phyloP scores from a whole-genome alignment of 352 stramenopile genomes.

The Elongisporangium undulatum region DNA sequence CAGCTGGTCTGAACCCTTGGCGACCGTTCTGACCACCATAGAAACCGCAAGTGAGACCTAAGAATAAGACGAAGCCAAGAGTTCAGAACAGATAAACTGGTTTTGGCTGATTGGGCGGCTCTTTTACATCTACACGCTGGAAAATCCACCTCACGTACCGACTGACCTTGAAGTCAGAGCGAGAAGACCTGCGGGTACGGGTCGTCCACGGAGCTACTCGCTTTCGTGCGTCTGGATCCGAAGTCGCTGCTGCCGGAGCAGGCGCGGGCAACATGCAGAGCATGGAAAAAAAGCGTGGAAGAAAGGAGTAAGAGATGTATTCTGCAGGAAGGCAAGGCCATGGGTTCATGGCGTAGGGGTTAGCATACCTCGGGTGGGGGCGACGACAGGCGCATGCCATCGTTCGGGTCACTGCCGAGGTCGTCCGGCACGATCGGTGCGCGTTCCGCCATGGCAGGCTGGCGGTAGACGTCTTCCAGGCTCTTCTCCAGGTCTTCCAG shows the following conservation, averaged over 20 bases:
- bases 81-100: neutral
- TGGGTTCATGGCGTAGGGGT: neutral
- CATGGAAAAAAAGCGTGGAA: neutral
- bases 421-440: constrained; percentile 72
- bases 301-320: neutral
- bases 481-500: constrained; percentile 47
- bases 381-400: constrained; percentile 59
- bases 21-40: neutral
- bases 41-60: neutral
- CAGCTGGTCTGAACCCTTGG: neutral
- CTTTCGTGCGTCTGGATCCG: neutral
- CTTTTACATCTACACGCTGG: neutral
- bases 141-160: neutral
- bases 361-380: constrained; percentile 51
- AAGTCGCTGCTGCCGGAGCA: neutral
- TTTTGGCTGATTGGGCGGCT: neutral
- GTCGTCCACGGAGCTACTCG: neutral
- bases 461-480: constrained; percentile 65
- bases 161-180: neutral
- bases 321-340: constrained; percentile 1
- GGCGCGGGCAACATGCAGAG: neutral
- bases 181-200: neutral
- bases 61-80: neutral
- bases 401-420: constrained; percentile 62
- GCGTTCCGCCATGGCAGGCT: constrained; percentile 60